phyloP scores from a whole-genome alignment of 2,329 filamentous ascomycete genomes.

The Fusarium musae region DNA sequence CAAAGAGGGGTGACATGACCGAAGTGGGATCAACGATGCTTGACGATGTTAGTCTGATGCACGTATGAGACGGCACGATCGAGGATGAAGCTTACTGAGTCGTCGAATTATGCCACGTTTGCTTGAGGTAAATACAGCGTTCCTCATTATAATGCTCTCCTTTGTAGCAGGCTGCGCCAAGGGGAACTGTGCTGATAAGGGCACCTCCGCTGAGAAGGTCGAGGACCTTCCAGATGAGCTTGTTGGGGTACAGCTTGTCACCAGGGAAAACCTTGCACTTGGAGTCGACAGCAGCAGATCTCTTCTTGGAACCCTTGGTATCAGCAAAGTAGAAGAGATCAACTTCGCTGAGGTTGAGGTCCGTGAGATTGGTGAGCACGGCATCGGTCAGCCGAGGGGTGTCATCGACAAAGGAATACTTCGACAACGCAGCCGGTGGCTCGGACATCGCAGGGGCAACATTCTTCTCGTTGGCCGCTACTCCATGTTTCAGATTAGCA shows the following conservation, averaged over 20 bases:
- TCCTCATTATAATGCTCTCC: slow-evolving; percentile 27
- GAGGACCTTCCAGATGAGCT: slow-evolving; percentile 48
- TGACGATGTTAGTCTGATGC: slow-evolving; percentile 15
- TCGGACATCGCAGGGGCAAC: slow-evolving; percentile 38
- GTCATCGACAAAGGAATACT: slow-evolving; percentile 30
- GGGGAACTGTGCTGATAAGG: slow-evolving; percentile 48
- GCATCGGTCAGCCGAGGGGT: slow-evolving; percentile 50
- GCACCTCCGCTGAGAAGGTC: slow-evolving; percentile 48
- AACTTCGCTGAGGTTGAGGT: slow-evolving; percentile 45
- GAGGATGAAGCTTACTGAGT: slow-evolving; percentile 19
- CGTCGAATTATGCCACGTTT: slow-evolving; percentile 15
- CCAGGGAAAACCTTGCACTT: slow-evolving; percentile 47
- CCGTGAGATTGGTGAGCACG: slow-evolving; percentile 48
- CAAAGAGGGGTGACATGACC: slow-evolving; percentile 54
- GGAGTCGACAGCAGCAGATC: not conserved
- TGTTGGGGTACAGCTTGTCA: slow-evolving; percentile 43
- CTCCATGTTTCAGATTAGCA: slow-evolving; percentile 29
- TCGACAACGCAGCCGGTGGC: slow-evolving; percentile 5
- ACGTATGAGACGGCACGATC: not conserved
- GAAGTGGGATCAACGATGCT: slow-evolving; percentile 51
- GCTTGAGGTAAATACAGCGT: not conserved
- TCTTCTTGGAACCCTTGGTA: slow-evolving; percentile 11
- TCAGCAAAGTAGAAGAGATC: slow-evolving; percentile 49
- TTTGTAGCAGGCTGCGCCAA: slow-evolving; percentile 49
- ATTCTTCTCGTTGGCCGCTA: slow-evolving; percentile 36